phyloP scores from a whole-genome alignment of 164 flowering plant species.

The Cinnamomum chago region DNA sequence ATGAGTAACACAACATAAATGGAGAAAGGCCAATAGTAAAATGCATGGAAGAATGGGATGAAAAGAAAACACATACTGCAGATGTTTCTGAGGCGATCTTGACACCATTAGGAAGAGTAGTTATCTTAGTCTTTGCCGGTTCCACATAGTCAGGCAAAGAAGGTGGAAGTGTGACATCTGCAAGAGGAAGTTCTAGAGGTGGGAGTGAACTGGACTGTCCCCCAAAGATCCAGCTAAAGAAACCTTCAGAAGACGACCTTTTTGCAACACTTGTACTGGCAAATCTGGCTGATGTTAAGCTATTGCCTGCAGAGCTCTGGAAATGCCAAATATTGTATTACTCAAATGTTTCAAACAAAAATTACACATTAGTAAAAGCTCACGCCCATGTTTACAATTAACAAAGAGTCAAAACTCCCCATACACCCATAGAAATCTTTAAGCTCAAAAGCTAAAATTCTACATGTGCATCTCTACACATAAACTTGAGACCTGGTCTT shows the following conservation, averaged over 20 bases:
- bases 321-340: neutral
- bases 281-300: slow-evolving; percentile 33
- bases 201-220: slow-evolving; percentile 40
- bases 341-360: neutral
- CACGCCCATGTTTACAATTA: neutral
- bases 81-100: slow-evolving; percentile 80
- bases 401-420: neutral
- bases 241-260: slow-evolving; percentile 49
- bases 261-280: slow-evolving; percentile 49
- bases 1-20: neutral
- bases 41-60: neutral
- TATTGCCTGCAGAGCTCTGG: slow-evolving; percentile 34
- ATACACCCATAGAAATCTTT: no score
- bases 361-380: neutral
- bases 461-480: no score
- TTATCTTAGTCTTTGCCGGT: slow-evolving; percentile 66
- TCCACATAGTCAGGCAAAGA: slow-evolving; percentile 76
- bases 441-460: no score
- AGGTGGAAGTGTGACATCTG: slow-evolving; percentile 56
- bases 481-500: no score
- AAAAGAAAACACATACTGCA: slow-evolving; percentile 32
- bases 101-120: slow-evolving; percentile 80
- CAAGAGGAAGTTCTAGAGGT: slow-evolving; percentile 63
- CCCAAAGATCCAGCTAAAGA: slow-evolving; percentile 77
- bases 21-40: neutral